Percentiles rank a stretch among this genome's conserved stretches.
Conservation (phyloP, 2,329 filamentous ascomycete genomes). For the Ophiocordyceps robertsii region DNA sequence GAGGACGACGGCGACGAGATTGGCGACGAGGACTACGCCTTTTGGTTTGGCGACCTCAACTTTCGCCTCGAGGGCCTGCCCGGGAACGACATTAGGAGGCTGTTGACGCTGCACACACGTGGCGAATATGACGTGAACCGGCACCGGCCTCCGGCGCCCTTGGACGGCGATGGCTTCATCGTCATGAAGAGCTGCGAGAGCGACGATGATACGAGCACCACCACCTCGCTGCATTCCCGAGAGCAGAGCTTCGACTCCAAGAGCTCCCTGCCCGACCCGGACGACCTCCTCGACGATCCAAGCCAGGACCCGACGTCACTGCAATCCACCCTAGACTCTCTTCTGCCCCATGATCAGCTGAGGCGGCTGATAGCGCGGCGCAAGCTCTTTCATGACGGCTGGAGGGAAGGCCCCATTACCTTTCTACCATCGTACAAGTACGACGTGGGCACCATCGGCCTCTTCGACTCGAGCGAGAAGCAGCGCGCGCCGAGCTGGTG, state of each 20-base stretch:
- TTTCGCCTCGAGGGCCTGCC: slow-evolving; percentile 82
- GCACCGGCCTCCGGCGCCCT: slow-evolving; percentile 17
- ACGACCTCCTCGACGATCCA: slow-evolving; percentile 54
- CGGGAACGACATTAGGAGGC: slow-evolving; percentile 74
- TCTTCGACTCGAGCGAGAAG: slow-evolving; percentile 95
- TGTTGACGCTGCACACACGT: slow-evolving; percentile 69
- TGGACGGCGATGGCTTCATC: slow-evolving; percentile 37
- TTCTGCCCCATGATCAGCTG: slow-evolving; percentile 85
- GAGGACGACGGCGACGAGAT: slow-evolving; percentile 57
- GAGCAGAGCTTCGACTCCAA: slow-evolving; percentile 25
- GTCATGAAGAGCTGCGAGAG: slow-evolving; percentile 30
- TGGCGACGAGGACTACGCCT: slow-evolving; percentile 83
- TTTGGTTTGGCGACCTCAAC: slow-evolving; percentile 95
- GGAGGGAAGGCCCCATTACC: slow-evolving; percentile 75
- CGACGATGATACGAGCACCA: slow-evolving; percentile 29
- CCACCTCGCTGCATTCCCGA: slow-evolving; percentile 17
- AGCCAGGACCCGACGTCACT: slow-evolving; percentile 72
- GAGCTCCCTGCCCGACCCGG: slow-evolving; percentile 41
- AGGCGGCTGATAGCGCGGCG: slow-evolving; percentile 55
- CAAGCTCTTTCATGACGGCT: slow-evolving; percentile 84
- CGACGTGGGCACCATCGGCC: slow-evolving; percentile 79
- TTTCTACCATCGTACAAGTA: slow-evolving; percentile 98
- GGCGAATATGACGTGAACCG: slow-evolving; percentile 57
- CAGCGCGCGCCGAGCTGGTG: slow-evolving; percentile 90
- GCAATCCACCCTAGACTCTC: slow-evolving; percentile 74